Evolutionary conservation across 1,284 basidiomycete genomes (phyloP).

Genomic region (Fomitopsis schrenkii): DNA sequence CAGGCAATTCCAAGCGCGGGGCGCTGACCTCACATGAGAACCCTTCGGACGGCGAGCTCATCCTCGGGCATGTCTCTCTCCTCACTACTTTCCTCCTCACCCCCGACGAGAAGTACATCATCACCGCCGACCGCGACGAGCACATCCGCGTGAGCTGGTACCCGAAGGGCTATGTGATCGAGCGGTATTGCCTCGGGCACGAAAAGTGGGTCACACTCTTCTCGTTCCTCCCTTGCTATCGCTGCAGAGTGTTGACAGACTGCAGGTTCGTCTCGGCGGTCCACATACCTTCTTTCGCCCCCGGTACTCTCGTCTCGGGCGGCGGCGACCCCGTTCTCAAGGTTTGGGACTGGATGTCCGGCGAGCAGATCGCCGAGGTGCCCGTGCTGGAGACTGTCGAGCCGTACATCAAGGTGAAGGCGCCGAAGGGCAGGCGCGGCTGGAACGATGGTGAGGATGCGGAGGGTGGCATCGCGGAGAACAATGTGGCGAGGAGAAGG

Average conservation of each 20-base stretch:
- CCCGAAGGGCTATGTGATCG: slow-evolving; percentile 79
- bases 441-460: slow-evolving; percentile 36
- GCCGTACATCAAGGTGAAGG: slow-evolving; percentile 57
- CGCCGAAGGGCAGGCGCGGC: slow-evolving; percentile 33
- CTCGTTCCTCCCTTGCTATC: not conserved
- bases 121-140: slow-evolving; percentile 90
- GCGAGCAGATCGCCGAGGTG: slow-evolving; percentile 49
- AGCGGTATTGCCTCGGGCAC: slow-evolving; percentile 83
- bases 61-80: slow-evolving; percentile 86
- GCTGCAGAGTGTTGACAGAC: not conserved
- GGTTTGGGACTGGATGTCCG: slow-evolving; percentile 78
- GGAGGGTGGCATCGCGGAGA: slow-evolving; percentile 18
- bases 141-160: slow-evolving; percentile 91
- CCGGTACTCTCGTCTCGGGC: slow-evolving; percentile 65
- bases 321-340: slow-evolving; percentile 82
- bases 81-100: slow-evolving; percentile 72
- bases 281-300: slow-evolving; percentile 55
- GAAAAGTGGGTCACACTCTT: slow-evolving; percentile 52
- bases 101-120: slow-evolving; percentile 64
- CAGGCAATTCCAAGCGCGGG: slow-evolving; percentile 28
- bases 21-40: slow-evolving; percentile 63
- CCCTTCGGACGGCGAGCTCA: slow-evolving; percentile 66
- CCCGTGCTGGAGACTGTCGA: slow-evolving; percentile 50
- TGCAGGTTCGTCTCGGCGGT: slow-evolving; percentile 79
- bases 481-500: slow-evolving; percentile 24